Conservation (phyloP, 148 eudicot genomes). For the Camellia sinensis region DNA sequence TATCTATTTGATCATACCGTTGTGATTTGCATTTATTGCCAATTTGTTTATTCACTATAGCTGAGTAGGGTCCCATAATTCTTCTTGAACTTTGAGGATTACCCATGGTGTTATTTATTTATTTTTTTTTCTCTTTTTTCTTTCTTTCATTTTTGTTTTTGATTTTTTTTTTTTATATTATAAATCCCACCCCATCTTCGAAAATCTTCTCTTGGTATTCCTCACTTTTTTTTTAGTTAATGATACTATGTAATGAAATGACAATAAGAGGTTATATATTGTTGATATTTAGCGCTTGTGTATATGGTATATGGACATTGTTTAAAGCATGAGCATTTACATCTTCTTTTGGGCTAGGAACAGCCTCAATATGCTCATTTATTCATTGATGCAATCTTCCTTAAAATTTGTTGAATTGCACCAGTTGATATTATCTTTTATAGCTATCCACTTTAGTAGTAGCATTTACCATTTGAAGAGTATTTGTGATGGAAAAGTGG, state of each 20-base stretch:
- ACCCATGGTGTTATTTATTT: background rate
- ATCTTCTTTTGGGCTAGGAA: background rate
- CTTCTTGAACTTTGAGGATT: background rate
- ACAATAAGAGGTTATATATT: background rate
- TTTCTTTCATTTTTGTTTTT: background rate
- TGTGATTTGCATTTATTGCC: background rate
- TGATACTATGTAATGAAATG: background rate
- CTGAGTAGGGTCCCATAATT: background rate
- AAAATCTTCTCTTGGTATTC: background rate
- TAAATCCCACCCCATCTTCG: background rate
- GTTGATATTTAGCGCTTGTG: slow-evolving; percentile 3
- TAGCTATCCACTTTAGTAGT: background rate
- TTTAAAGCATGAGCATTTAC: background rate
- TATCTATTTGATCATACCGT: background rate
- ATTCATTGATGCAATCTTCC: background rate
- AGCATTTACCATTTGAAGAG: background rate
- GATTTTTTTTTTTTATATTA: too few species aligned
- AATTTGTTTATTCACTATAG: background rate
- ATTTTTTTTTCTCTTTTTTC: background rate
- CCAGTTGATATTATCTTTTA: background rate
- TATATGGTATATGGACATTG: background rate
- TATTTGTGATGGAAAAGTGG: too few species aligned
- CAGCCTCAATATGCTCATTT: slow-evolving; percentile 5
- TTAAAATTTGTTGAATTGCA: background rate
- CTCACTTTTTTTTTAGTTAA: background rate